Percentiles rank a stretch among this genome's conserved stretches.
These are phyloP conservation scores for Tuber umbilicatum DNA, from an alignment of 495 filamentous ascomycete species.

Conservation along the genomic window DNA sequence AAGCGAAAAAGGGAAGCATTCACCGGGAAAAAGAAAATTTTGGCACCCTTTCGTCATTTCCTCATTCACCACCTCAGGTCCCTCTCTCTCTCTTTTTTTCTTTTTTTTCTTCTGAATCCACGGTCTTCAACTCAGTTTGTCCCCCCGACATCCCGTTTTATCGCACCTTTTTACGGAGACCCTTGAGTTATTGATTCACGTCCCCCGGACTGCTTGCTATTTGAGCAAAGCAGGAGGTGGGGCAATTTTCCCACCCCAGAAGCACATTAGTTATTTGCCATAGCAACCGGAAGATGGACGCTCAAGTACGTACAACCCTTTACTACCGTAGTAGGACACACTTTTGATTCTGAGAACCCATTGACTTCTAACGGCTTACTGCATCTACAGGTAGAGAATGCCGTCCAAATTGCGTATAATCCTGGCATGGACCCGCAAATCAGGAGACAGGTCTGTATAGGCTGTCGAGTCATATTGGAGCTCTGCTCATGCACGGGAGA, in stretches of 20 bases:
- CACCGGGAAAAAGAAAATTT: neutral
- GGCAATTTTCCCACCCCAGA: neutral
- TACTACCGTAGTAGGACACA: too few relatives aligned
- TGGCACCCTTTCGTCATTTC: neutral
- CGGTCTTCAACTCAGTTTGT: neutral
- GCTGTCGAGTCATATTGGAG: neutral
- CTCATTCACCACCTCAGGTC: neutral
- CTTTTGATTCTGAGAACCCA: neutral
- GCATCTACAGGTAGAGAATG: constrained; percentile 35
- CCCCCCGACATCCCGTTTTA: neutral
- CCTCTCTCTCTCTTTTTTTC: neutral
- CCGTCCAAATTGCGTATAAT: constrained; percentile 33
- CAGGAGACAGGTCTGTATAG: constrained; percentile 32
- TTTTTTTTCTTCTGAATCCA: neutral
- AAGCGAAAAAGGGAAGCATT: neutral
- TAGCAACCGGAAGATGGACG: constrained; percentile 18
- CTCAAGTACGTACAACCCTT: constrained; percentile 19
- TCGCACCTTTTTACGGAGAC: neutral
- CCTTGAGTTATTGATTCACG: neutral
- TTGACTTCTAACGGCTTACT: neutral
- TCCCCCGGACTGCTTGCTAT: constrained; percentile 1
- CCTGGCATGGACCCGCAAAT: constrained; percentile 30
- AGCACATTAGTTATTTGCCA: neutral
- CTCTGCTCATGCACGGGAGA: constrained; percentile 10
- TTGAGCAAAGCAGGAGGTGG: neutral